Base-by-base conservation (phyloP, 371 early-diverging fungal genomes). In the Zancudomyces culisetae region DNA sequence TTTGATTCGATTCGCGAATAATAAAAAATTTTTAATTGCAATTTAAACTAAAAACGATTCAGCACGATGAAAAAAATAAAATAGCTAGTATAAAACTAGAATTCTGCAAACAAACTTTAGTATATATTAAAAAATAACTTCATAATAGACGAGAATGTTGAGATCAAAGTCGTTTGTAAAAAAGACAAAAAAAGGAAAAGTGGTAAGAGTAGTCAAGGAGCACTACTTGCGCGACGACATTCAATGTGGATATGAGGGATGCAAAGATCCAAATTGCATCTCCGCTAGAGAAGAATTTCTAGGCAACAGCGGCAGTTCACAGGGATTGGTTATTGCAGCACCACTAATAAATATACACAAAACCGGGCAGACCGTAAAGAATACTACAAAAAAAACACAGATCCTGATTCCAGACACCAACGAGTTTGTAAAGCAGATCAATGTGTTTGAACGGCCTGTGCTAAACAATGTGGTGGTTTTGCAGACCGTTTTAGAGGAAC, bases 191-290 rank as follows among this genome's bases (percentile, higher is more conserved):
- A 78, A 81, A 62, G 94, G 97, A 23, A 84, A 81, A 51, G 83
- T 92, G 43, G 76, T 90, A 52, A 88, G 86, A 60, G 85, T 92
- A n/a, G 84, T 93, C 55, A 83, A 84, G 61, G 94, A 96, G 61
- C 93, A 92, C 59, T 95, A 96, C 64, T 69, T 96, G 26, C 83
- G 94, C 28, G 93, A 94, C 63, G 97, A 96, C 62, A 87, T 96
- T 42, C 67, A 74, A 45, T 96, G 97, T 63, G 85, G 63, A 1
- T 89, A 87, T 59, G 66, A 63, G 15, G 43, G 22, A 12, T 87
- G 90, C 59, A 55, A 55, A 28, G 71, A 71, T 18, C 57, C 62
- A n/a, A 63, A 58, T 20, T 61, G 62, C 40, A 45, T 29, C 13
- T 41, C 43, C 2, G 49, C 59, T 0, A 53, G 53, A 28, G 46